Percentiles rank a stretch among this genome's conserved stretches.
These are phyloP conservation scores for Hypoxylon sp. DNA, from an alignment of 2,329 filamentous ascomycete genomes.

Conservation along the genomic window DNA sequence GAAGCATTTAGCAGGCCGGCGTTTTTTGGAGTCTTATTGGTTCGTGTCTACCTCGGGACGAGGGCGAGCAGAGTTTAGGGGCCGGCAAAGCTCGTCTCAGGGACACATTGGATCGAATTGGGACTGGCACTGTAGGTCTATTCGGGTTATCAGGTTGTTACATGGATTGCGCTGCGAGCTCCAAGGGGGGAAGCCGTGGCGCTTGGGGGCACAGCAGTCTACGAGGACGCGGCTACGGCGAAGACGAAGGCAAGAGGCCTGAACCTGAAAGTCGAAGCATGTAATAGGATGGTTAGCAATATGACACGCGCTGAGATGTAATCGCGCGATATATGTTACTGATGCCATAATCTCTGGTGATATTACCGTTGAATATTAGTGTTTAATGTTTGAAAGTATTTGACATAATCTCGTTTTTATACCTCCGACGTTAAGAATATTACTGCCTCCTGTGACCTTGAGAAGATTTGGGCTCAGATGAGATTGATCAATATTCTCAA, in stretches of 20 bases:
- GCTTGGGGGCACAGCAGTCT: constrained; percentile 26
- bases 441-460: not conserved
- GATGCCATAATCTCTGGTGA: constrained; percentile 6
- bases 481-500: too few relatives aligned
- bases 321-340: constrained; percentile 22
- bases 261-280: constrained; percentile 24
- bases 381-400: not conserved
- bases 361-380: constrained; percentile 3
- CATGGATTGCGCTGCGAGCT: constrained; percentile 27
- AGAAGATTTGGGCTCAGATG: too few relatives aligned
- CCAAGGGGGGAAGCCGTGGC: constrained; percentile 17
- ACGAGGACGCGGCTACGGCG: constrained; percentile 28
- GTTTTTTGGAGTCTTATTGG: constrained; percentile 53
- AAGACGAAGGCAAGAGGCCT: constrained; percentile 14
- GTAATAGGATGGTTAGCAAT: constrained; percentile 44
- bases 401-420: not conserved
- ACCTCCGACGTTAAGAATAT: not conserved
- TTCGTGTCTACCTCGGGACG: constrained; percentile 22
- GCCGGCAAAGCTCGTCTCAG: constrained; percentile 21
- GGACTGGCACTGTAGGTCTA: constrained; percentile 10
- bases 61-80: constrained; percentile 23
- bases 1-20: constrained; percentile 41
- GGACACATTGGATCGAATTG: constrained; percentile 37
- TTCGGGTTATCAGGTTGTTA: constrained; percentile 24
- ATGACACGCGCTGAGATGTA: constrained; percentile 31